Evolutionary conservation across 352 stramenopile species (phyloP).

Genomic region (Phytopythium delawarense): DNA sequence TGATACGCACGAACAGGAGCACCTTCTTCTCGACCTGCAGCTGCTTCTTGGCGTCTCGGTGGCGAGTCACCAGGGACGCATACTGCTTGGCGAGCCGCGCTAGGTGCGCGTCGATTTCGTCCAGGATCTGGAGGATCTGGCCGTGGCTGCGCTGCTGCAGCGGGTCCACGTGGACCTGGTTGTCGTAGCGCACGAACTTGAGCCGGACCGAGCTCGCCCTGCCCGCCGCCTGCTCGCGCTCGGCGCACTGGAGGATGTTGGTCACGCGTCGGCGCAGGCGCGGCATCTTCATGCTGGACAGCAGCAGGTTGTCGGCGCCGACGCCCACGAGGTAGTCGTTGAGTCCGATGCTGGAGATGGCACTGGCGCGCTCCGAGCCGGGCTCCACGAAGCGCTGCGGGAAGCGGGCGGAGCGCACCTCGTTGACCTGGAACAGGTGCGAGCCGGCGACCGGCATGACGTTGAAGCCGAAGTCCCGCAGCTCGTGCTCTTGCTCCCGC

Average conservation of each 20-base stretch:
- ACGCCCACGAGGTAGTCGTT: constrained; percentile 91
- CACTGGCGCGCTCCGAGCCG: constrained; percentile 24
- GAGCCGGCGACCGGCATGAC: constrained; percentile 41
- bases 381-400: constrained; percentile 24
- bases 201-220: constrained; percentile 30
- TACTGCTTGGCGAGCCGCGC: constrained; percentile 32
- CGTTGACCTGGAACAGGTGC: constrained; percentile 46
- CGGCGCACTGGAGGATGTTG: constrained; percentile 13
- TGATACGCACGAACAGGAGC: constrained; percentile 51
- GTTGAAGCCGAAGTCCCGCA: constrained; percentile 41
- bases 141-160: constrained; percentile 34
- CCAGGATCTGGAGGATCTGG: constrained; percentile 40
- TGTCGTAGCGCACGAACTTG: constrained; percentile 56
- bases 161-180: constrained; percentile 28
- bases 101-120: constrained; percentile 32
- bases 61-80: constrained; percentile 28
- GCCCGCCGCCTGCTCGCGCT: constrained; percentile 19
- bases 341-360: constrained; percentile 88
- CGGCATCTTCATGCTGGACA: constrained; percentile 33
- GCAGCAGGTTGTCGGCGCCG: constrained; percentile 46
- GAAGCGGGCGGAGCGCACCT: constrained; percentile 38
- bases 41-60: constrained; percentile 34
- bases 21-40: constrained; percentile 62
- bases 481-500: neutral
- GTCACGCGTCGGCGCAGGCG: constrained; percentile 41